Evolutionary conservation across 148 eudicot species (phyloP).

Genomic region (Limonium bicolor): DNA sequence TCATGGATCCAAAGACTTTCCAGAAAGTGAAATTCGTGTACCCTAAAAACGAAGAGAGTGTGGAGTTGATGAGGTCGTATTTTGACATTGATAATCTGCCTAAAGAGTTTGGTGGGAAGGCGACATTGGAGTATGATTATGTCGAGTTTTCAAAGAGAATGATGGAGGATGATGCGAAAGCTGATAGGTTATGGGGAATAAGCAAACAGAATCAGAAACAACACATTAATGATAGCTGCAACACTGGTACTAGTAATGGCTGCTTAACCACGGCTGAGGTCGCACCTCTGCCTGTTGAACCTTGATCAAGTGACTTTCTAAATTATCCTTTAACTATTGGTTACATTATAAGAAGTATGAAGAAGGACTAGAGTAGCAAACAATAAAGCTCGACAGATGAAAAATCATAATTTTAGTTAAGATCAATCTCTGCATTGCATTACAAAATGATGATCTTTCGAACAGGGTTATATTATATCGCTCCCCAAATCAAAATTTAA

Average conservation of each 20-base stretch:
- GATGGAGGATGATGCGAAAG: conserved; percentile 32
- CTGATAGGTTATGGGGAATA: conserved; percentile 28
- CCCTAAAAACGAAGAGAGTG: conserved; percentile 54
- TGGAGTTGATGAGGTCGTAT: conserved; percentile 43
- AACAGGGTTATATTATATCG: too few relatives aligned
- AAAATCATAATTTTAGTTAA: too few relatives aligned
- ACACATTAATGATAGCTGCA: conserved; percentile 2
- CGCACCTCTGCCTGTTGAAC: conserved; percentile 24
- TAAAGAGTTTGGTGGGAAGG: conserved; percentile 50
- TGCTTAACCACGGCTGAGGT: conserved; percentile 26
- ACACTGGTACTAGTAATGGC: conserved; percentile 4
- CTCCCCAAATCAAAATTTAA: too few relatives aligned
- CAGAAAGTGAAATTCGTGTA: conserved; percentile 66
- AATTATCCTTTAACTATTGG: too few relatives aligned
- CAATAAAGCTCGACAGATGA: too few relatives aligned
- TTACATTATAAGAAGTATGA: too few relatives aligned
- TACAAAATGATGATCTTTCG: too few relatives aligned
- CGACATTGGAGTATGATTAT: conserved; percentile 34
- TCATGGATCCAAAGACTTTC: conserved; percentile 49
- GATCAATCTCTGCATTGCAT: too few relatives aligned
- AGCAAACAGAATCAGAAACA: conserved; percentile 12
- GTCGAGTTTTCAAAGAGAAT: conserved; percentile 41
- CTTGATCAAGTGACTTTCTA: too few relatives aligned
- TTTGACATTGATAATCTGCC: conserved; percentile 63
- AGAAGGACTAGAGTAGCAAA: too few relatives aligned